Percentiles rank a stretch among this genome's conserved stretches.
Evolutionary conservation across 345 rosid species (phyloP).

Genomic region (Syzygium jambos): DNA sequence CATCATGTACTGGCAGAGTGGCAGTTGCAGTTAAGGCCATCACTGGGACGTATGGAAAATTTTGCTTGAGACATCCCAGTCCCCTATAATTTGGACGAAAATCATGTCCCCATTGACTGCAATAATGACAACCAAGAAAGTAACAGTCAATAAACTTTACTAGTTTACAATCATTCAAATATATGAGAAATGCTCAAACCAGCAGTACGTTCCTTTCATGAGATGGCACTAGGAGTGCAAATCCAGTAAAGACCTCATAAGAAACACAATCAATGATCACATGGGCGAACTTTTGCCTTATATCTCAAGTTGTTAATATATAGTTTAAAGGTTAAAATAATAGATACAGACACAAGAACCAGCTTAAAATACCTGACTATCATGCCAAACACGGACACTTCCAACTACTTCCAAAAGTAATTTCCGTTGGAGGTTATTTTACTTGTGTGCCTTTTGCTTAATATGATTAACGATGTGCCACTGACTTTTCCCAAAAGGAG

Average conservation of each 20-base stretch:
- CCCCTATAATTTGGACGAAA: slow-evolving; percentile 90
- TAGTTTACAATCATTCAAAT: neutral
- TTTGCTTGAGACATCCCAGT: slow-evolving; percentile 75
- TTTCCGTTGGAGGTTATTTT: no score
- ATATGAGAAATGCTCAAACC: neutral
- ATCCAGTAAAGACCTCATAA: no score
- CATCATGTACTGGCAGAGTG: no score
- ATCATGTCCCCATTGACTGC: slow-evolving; percentile 99
- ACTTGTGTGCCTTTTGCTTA: no score
- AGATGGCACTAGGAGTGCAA: neutral
- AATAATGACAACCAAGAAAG: neutral
- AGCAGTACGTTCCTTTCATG: neutral
- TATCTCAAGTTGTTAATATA: neutral
- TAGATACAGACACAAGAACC: neutral
- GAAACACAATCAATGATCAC: neutral
- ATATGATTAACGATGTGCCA: no score
- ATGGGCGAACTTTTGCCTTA: neutral
- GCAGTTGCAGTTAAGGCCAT: slow-evolving; percentile 93
- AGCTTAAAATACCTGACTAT: neutral
- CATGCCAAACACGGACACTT: neutral
- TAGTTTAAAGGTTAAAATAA: neutral
- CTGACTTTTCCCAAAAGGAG: no score
- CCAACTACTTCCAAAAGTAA: no score
- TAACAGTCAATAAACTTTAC: neutral
- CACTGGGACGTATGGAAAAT: slow-evolving; percentile 58